Base-by-base conservation (phyloP, 306 rosid genomes). In the Lathyrus tuberosus region DNA sequence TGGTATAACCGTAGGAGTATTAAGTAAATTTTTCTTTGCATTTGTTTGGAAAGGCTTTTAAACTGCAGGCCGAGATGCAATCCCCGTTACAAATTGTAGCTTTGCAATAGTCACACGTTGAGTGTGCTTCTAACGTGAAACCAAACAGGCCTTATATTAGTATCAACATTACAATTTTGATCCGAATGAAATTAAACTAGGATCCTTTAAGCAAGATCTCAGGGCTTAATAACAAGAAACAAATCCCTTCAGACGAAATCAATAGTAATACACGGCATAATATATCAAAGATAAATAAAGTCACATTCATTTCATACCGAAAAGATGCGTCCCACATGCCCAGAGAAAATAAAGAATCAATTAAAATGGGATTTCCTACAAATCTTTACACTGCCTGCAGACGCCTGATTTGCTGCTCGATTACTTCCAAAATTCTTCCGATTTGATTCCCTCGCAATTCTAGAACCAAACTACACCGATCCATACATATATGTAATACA, bases 401-500 rank as follows among this genome's bases (percentile, higher is more conserved):
- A 90, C 5, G 88, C 96, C 72, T 90, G 98, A 77, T 94, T 94
- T 46, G 98, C 98, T 0, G 98, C 98, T 10, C 98, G 87, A 77
- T 90, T 94, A 72, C 98, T 94, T 68, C 97, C 96, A 8, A 90
- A 94, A 53, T 85, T 90, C 84, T 87, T 86, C 22, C 95, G 81
- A 69, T 94, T 94, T 8, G 98, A 94, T 65, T 90, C 98, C 85
- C 96, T 82, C 0, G 98, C 96, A 62, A 94, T 90, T 84, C 98
- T 94, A 31, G 97, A 86, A 79, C 98, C 98, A 78, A 94, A 94
- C 98, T 94, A 75, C 82, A 79, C 37, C 71, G 71, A 67, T 48
- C 35, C 68, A 66, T 59, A 63, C 33, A 59, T 67, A 5, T 53
- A 70, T 35, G 53, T 64, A 47, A 30, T 71, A 73, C 35, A 76